These are phyloP conservation scores for Cyclanthera cordifolia DNA, from an alignment of 306 rosid genomes.

Conservation along the genomic window DNA sequence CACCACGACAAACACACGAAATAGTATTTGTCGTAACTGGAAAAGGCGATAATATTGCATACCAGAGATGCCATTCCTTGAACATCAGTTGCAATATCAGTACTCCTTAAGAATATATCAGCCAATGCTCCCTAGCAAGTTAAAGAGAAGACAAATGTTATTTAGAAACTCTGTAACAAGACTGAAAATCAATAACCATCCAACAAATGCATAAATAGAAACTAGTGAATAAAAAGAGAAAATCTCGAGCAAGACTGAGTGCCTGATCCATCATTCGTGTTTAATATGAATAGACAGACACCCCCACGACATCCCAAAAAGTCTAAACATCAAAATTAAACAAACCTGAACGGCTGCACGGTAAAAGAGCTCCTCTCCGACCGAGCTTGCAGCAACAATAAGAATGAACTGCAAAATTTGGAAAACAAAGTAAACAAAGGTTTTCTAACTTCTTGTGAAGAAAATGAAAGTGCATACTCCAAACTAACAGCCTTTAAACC, in stretches of 20 bases:
- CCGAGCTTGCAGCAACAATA: constrained; percentile 93
- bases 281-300: background rate
- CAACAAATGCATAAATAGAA: background rate
- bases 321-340: background rate
- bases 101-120: constrained; percentile 71
- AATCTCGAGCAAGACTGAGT: background rate
- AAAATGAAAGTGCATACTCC: background rate
- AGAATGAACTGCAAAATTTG: constrained; percentile 53
- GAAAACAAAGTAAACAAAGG: background rate
- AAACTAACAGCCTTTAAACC: background rate
- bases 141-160: background rate
- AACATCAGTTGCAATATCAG: constrained; percentile 54
- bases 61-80: constrained; percentile 95
- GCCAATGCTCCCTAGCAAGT: constrained; percentile 75
- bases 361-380: constrained; percentile 96
- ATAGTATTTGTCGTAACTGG: background rate
- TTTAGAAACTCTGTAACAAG: background rate
- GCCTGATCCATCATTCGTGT: background rate
- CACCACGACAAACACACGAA: background rate
- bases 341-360: constrained; percentile 97
- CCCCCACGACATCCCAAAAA: too few relatives aligned
- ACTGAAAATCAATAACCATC: background rate
- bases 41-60: constrained; percentile 7
- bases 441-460: background rate
- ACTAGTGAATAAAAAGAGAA: background rate